A percentile compares a stretch with the other conserved stretches of the same genome.
Evolutionary conservation across 2,329 filamentous ascomycete genomes (phyloP).

Genomic region (Aspergillus novofumigatus): DNA sequence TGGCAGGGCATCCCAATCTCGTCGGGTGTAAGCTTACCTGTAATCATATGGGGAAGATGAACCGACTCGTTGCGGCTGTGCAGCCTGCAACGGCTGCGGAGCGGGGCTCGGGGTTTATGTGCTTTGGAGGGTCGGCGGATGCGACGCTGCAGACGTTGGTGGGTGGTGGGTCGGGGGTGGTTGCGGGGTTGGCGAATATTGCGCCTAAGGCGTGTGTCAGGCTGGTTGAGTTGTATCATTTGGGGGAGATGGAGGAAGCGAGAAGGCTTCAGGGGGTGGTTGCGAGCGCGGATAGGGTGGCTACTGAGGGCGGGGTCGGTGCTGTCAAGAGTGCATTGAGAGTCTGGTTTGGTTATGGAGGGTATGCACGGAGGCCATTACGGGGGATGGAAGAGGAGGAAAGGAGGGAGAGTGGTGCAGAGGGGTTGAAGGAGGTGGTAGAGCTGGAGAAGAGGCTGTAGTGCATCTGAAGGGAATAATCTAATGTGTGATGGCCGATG

Average conservation of each 20-base stretch:
- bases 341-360: conserved; percentile 63
- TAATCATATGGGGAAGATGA: conserved; percentile 62
- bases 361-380: conserved; percentile 54
- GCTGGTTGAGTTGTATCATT: conserved; percentile 56
- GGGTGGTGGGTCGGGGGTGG: conserved; percentile 67
- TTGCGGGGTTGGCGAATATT: conserved; percentile 68
- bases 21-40: conserved; percentile 63
- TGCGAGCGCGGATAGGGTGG: conserved; percentile 64
- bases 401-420: not conserved
- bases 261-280: conserved; percentile 61
- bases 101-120: conserved; percentile 67
- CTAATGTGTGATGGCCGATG: too few species aligned
- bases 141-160: conserved; percentile 68
- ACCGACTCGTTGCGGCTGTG: conserved; percentile 53
- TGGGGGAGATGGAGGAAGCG: conserved; percentile 59
- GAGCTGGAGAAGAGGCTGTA: conserved; percentile 14
- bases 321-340: conserved; percentile 64
- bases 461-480: not conserved
- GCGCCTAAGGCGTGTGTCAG: conserved; percentile 60
- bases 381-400: conserved; percentile 8
- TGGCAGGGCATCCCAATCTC: conserved; percentile 53
- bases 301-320: conserved; percentile 65
- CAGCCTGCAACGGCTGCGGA: conserved; percentile 64
- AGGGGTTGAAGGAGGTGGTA: conserved; percentile 11
- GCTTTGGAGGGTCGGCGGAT: conserved; percentile 69